Evolutionary conservation across 192 early-diverging fungal genomes (phyloP).

Genomic region (Mortierella claussenii): DNA sequence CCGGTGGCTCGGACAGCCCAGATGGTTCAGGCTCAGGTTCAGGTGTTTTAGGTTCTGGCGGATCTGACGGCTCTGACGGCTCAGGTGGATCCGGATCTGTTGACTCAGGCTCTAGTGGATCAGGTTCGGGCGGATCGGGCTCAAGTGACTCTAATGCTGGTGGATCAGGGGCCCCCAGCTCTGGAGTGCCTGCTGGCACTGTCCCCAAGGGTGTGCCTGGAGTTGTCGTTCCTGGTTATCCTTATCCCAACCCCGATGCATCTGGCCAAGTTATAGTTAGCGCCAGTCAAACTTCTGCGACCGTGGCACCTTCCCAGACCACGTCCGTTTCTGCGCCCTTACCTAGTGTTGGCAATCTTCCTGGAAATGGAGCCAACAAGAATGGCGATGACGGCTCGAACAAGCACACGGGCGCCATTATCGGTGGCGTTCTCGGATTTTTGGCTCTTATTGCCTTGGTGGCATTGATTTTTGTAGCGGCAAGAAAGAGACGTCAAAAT

Average conservation of each 20-base stretch:
- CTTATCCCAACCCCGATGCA: conserved; percentile 29
- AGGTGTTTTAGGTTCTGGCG: conserved; percentile 12
- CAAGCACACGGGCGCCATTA: neutral
- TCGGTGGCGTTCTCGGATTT: conserved; percentile 19
- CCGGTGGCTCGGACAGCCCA: conserved; percentile 8
- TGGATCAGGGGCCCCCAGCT: conserved; percentile 2
- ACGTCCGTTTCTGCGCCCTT: neutral
- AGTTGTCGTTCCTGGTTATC: conserved; percentile 2
- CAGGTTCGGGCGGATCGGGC: neutral
- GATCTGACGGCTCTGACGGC: conserved; percentile 7
- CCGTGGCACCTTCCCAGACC: neutral
- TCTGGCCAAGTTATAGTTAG: conserved; percentile 20
- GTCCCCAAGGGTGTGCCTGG: conserved; percentile 14
- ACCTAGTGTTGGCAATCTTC: conserved; percentile 5
- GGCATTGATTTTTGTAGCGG: conserved; percentile 18
- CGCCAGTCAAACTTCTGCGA: neutral
- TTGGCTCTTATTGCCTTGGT: conserved; percentile 19
- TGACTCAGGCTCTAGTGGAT: conserved; percentile 2
- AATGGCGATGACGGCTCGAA: neutral
- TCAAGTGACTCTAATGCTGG: conserved; percentile 10
- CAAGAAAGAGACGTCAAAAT: conserved; percentile 20
- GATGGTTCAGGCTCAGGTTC: conserved; percentile 5
- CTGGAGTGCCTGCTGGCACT: conserved; percentile 12
- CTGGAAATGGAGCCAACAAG: conserved; percentile 2
- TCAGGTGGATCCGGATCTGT: conserved; percentile 8